A percentile compares a stretch with the other conserved stretches of the same genome.
Evolutionary conservation across 345 rosid genomes (phyloP).

Genomic region (Erodium maritimum): DNA sequence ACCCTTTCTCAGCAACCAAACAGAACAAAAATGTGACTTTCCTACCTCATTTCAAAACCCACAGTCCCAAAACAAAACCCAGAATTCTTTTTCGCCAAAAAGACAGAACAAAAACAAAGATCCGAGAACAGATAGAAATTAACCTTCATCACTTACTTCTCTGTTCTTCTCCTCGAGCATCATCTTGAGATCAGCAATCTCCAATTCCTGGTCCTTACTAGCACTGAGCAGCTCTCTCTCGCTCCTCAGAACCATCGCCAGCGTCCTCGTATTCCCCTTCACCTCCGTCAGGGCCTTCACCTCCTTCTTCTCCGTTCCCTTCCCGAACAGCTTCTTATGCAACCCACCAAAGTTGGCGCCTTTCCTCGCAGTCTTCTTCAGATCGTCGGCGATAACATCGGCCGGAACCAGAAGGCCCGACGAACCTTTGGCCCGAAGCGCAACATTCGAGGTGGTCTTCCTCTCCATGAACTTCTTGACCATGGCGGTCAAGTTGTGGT

Average conservation of each 20-base stretch:
- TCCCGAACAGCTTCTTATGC: too few relatives aligned
- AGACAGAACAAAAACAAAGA: not conserved
- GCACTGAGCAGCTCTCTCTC: conserved; percentile 74
- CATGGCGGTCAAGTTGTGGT: conserved; percentile 37
- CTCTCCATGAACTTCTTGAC: conserved; percentile 69
- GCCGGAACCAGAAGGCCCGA: conserved; percentile 37
- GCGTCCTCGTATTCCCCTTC: conserved; percentile 61
- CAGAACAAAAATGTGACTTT: too few relatives aligned
- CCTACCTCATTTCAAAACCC: too few relatives aligned
- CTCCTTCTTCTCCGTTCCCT: conserved; percentile 14
- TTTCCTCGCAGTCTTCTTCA: conserved; percentile 48
- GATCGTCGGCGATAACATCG: conserved; percentile 52
- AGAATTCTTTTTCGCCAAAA: not conserved
- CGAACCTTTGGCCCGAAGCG: conserved; percentile 8
- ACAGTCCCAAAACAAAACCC: not conserved
- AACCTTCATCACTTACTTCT: conserved; percentile 32
- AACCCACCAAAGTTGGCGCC: too few relatives aligned
- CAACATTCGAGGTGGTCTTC: conserved; percentile 11
- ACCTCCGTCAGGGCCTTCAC: conserved; percentile 63
- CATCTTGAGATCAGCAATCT: conserved; percentile 42
- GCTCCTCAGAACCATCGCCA: conserved; percentile 83
- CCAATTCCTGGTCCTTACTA: conserved; percentile 57
- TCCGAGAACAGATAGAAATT: not conserved
- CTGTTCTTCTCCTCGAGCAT: conserved; percentile 49
- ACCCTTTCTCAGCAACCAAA: too few relatives aligned